Conservation (phyloP, 345 rosid genomes). For the Citrus unshiu region DNA sequence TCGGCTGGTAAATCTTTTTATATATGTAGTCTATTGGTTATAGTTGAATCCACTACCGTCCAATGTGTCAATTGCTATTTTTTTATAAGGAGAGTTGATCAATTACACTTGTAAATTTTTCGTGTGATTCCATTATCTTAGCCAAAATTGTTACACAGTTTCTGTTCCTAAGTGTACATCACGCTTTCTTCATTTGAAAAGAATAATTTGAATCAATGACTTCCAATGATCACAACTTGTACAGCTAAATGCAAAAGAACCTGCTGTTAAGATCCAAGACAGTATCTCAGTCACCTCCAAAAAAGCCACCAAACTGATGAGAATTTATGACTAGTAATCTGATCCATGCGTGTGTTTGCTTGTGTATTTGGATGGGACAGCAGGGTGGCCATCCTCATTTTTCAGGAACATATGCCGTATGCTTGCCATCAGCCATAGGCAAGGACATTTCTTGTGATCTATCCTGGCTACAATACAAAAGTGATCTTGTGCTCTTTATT, state of each 20-base stretch:
- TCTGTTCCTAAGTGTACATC: neutral
- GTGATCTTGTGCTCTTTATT: constrained; percentile 4
- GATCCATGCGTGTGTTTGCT: neutral
- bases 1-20: neutral
- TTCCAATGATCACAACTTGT: constrained; percentile 1
- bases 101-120: neutral
- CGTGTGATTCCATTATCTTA: neutral
- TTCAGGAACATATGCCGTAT: neutral
- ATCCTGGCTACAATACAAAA: neutral
- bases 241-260: constrained; percentile 15
- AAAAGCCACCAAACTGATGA: neutral
- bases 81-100: neutral
- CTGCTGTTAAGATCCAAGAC: constrained; percentile 17
- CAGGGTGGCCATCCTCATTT: neutral
- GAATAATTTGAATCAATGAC: neutral
- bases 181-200: neutral
- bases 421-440: neutral
- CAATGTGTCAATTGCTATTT: neutral
- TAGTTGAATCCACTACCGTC: neutral
- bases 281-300: neutral
- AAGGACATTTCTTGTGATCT: neutral
- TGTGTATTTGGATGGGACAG: neutral
- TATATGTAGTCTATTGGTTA: too few relatives aligned
- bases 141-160: neutral
- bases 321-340: neutral